phyloP scores from a whole-genome alignment of 2,329 filamentous ascomycete genomes.

The Thermothelomyces thermophilus region DNA sequence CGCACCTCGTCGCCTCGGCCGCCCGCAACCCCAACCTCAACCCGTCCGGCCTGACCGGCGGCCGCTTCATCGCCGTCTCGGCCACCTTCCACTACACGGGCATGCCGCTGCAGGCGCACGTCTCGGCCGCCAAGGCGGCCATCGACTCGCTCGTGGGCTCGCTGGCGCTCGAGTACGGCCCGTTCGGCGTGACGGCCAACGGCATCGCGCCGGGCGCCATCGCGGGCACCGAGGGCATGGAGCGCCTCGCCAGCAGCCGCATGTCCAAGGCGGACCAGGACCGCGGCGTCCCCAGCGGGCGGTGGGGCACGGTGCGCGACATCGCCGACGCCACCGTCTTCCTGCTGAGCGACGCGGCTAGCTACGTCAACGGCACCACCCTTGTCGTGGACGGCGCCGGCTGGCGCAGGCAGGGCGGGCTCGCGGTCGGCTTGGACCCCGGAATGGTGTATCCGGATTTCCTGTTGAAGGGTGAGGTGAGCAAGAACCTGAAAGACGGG shows the following conservation, averaged over 20 bases:
- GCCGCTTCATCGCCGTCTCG: conserved; percentile 82
- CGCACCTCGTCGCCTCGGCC: conserved; percentile 72
- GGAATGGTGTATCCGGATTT: conserved; percentile 49
- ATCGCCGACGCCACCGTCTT: conserved; percentile 91
- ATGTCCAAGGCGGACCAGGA: conserved; percentile 27
- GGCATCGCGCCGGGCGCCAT: conserved; percentile 86
- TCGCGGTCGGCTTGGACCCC: conserved; percentile 41
- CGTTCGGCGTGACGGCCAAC: conserved; percentile 79
- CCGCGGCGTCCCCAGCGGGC: conserved; percentile 59
- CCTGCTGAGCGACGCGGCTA: conserved; percentile 77
- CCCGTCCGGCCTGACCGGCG: conserved; percentile 61
- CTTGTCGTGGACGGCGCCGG: conserved; percentile 65
- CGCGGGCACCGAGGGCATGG: conserved; percentile 73
- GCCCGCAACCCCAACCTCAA: conserved; percentile 51
- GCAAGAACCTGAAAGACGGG: conserved; percentile 35
- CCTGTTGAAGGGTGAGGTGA: conserved; percentile 35
- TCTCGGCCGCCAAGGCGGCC: conserved; percentile 84
- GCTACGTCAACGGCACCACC: conserved; percentile 77
- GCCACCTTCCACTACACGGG: conserved; percentile 90
- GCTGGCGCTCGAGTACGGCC: conserved; percentile 83
- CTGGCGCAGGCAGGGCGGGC: conserved; percentile 46
- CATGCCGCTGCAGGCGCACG: conserved; percentile 78
- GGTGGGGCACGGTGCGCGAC: conserved; percentile 74
- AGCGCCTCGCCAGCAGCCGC: conserved; percentile 46
- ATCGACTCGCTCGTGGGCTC: conserved; percentile 78